A percentile compares a stretch with the other conserved stretches of the same genome.
phyloP scores from a whole-genome alignment of 2,329 filamentous ascomycete genomes.

The Coniochaeta prunicola region DNA sequence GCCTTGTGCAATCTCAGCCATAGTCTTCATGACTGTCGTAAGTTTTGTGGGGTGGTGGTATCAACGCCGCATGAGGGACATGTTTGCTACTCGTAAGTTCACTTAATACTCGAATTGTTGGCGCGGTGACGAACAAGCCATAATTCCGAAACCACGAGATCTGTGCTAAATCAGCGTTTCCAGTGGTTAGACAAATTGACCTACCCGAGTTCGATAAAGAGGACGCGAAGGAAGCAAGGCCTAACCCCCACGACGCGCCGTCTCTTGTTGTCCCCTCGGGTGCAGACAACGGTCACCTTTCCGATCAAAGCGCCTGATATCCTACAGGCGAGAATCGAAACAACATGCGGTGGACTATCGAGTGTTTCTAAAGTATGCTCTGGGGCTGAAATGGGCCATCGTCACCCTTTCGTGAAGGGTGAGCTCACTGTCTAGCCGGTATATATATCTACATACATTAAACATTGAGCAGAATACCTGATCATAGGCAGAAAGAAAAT shows the following conservation, averaged over 20 bases:
- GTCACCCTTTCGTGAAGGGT: no score
- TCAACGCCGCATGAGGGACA: conserved; percentile 17
- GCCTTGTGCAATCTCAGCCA: conserved; percentile 14
- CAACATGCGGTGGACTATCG: background rate
- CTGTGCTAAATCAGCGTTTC: background rate
- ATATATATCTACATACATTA: no score
- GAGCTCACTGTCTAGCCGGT: no score
- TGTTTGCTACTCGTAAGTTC: conserved; percentile 8
- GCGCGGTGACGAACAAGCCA: background rate
- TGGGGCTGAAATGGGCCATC: no score
- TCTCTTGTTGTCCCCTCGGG: background rate
- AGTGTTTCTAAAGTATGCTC: no score
- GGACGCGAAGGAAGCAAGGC: background rate
- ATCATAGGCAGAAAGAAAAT: no score
- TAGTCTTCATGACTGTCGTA: conserved; percentile 16
- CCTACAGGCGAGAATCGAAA: background rate
- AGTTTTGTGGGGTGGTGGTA: conserved; percentile 20
- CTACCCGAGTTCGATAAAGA: background rate
- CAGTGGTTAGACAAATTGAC: background rate
- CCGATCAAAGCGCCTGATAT: background rate
- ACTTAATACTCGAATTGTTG: background rate
- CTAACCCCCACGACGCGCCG: background rate
- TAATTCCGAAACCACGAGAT: background rate
- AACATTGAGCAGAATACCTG: no score
- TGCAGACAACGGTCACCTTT: background rate